Percentiles rank a stretch among this genome's conserved stretches.
phyloP scores from a whole-genome alignment of 176 grass and related monocot genomes.

The Aegilops bicornis region DNA sequence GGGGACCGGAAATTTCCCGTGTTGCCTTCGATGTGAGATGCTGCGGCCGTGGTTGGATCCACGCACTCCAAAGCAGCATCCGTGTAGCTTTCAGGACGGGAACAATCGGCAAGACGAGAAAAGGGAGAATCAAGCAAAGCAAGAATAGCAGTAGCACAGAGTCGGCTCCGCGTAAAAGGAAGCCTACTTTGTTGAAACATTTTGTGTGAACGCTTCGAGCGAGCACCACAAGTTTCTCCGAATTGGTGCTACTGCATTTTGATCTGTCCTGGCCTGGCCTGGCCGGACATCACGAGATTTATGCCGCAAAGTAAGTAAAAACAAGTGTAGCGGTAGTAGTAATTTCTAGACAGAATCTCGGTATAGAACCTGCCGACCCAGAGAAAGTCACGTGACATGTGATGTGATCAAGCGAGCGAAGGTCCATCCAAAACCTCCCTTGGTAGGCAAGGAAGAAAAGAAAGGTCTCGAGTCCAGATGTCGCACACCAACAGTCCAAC shows the following conservation, averaged over 20 bases:
- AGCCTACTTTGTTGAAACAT: constrained; percentile 17
- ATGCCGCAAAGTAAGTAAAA: no score
- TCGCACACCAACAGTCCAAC: no score
- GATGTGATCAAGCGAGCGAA: no score
- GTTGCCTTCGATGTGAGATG: constrained; percentile 3
- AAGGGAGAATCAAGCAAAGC: not conserved
- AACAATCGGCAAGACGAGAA: not conserved
- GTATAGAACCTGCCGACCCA: no score
- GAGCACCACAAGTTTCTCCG: not conserved
- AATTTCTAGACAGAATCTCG: no score
- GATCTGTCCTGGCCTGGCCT: not conserved
- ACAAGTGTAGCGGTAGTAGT: no score
- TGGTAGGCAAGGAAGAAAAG: no score
- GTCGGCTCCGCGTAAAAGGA: not conserved
- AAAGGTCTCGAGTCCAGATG: no score
- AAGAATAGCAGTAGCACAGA: no score
- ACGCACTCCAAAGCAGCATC: not conserved
- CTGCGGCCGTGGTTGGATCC: not conserved
- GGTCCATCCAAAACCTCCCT: no score
- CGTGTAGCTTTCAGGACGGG: not conserved
- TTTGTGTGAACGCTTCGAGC: not conserved
- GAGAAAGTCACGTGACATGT: no score
- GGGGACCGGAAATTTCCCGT: not conserved
- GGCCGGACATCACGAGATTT: no score
- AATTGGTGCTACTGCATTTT: not conserved